Percentiles rank a stretch among this genome's conserved stretches.
phyloP scores from a whole-genome alignment of 441 rosid genomes.

The Croton setiger region DNA sequence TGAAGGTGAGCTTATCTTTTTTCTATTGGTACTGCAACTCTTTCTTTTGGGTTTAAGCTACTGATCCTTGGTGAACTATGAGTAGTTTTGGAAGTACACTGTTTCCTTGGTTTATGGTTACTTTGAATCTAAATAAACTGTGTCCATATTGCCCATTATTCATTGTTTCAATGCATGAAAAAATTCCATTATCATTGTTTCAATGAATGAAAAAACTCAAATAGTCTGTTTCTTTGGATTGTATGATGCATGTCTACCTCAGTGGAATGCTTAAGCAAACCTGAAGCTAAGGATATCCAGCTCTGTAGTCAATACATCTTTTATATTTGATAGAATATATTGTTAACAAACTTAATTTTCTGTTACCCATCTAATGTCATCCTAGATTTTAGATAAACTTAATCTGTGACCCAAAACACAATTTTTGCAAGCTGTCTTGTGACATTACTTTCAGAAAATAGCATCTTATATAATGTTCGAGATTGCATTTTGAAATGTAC shows the following conservation, averaged over 20 bases:
- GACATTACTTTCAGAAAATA: neutral
- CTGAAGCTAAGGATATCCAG: neutral
- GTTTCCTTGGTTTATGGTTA: neutral
- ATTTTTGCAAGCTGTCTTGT: neutral
- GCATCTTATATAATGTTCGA: neutral
- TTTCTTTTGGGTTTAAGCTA: neutral
- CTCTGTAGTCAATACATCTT: neutral
- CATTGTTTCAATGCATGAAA: neutral
- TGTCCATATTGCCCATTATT: neutral
- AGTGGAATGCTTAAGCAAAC: neutral
- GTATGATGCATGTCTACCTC: neutral
- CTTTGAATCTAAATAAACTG: neutral
- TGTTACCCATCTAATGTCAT: neutral
- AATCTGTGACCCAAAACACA: neutral
- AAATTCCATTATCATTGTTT: neutral
- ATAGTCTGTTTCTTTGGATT: neutral
- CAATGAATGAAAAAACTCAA: neutral
- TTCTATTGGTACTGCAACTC: neutral
- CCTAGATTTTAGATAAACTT: neutral
- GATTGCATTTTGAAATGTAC: constrained; percentile 1
- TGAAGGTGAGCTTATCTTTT: neutral
- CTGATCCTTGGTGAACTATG: neutral
- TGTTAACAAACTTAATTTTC: too few relatives aligned
- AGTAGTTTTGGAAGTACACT: neutral
- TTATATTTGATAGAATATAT: neutral